Evolutionary conservation across 192 early-diverging fungal genomes (phyloP), one percentile per base, ranked within the genome.

Genomic region (Podila minutissima): DNA sequence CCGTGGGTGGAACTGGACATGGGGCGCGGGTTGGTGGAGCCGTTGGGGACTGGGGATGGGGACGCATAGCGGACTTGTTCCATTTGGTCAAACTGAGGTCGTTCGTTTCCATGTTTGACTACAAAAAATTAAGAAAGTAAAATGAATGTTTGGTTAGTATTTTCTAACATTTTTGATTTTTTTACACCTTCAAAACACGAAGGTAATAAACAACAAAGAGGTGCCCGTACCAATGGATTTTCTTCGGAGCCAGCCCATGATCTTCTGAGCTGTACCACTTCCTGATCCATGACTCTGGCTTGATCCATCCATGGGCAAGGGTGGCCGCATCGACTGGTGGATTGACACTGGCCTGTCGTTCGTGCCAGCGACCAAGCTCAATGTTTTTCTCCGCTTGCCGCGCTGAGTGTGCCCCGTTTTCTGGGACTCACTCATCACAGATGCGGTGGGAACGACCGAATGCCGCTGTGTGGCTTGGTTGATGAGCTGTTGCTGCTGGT

Each of bases 241-340:
- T 74, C 92, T 86, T 53, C 90, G 87, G 38, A 94, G 87, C 93
- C 93, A 94, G 60, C 89, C 91, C 83, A 92, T 92, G n/a, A 94
- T 85, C 32, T 89, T 92, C 67, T 90, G 89, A 4, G 90, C 92
- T 0, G 91, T 72, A 59, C 85, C 84, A 24, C 75, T 62, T 17
- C 51, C 33, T 6, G 75, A 78, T 33, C 63, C 24, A 11, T 57
- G 61, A 24, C 57, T 31, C 6, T 70, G n/a, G 1, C 41, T 17
- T 13, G 51, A 20, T 59, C 55, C 67, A 41, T 58, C 57, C 32
- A 20, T 31, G 20, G 53, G 53, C 11, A 55, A 17, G n/a, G 53
- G 53, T 24, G 53, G 53, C 0, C 53, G 50, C 50, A 53, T 55
- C 20, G 53, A n/a, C 50, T 53, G 50, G 5, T 55, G 53, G 8